phyloP scores from a whole-genome alignment of 331 rosid genomes.

The Pyrus hybrid region DNA sequence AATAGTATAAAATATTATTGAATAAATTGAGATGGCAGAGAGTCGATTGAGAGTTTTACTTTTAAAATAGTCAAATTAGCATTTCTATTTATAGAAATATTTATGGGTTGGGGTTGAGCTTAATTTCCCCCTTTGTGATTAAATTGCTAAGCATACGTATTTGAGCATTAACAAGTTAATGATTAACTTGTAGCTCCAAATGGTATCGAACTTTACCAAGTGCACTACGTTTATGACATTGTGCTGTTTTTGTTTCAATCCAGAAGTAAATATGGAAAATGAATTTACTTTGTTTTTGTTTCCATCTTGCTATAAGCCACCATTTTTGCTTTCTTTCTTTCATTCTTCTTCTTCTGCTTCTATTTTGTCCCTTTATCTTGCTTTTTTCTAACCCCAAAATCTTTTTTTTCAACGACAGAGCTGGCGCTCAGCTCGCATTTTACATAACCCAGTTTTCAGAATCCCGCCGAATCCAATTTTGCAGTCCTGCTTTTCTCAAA shows the following conservation, averaged over 20 bases:
- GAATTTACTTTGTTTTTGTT: no score
- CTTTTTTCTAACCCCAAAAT: constrained; percentile 6
- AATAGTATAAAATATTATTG: no score
- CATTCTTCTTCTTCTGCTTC: constrained; percentile 10
- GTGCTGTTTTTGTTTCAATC: no score
- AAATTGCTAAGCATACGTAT: no score
- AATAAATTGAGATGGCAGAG: rapidly evolving
- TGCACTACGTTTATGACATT: no score
- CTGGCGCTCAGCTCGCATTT: constrained; percentile 6
- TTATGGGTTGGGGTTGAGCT: neutral
- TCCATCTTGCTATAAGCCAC: neutral
- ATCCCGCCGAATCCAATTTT: neutral
- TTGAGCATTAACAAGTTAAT: neutral
- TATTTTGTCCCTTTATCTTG: constrained; percentile 31
- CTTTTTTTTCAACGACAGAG: constrained; percentile 1
- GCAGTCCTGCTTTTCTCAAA: neutral
- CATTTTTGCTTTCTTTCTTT: neutral
- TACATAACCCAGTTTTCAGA: neutral
- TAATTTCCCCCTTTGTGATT: neutral
- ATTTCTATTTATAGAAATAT: neutral
- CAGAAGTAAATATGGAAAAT: no score
- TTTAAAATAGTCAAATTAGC: no score
- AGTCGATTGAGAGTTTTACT: rapidly evolving
- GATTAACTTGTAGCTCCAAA: neutral
- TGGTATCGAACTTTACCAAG: neutral